These are phyloP conservation scores for Immersiella caudata DNA, from an alignment of 495 filamentous ascomycete genomes.

Conservation along the genomic window DNA sequence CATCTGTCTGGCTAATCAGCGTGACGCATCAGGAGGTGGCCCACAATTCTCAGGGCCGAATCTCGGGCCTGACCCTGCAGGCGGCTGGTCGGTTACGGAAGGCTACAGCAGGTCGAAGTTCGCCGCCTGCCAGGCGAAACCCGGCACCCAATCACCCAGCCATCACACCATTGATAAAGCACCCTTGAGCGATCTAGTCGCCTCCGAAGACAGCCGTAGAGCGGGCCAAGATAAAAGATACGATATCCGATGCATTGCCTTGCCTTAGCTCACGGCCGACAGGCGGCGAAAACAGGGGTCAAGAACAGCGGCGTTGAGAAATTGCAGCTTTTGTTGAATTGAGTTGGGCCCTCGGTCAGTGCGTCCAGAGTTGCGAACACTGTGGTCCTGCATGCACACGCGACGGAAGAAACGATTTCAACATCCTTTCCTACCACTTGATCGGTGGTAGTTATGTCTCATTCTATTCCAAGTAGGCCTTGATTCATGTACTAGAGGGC, in stretches of 20 bases:
- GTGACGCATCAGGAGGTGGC: background rate
- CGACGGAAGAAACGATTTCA: too few species aligned
- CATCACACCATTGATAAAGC: conserved; percentile 17
- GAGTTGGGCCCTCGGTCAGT: conserved; percentile 14
- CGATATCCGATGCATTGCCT: conserved; percentile 16
- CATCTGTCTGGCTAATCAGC: background rate
- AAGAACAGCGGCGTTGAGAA: conserved; percentile 2
- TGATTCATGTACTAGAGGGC: too few species aligned
- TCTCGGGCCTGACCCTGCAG: conserved; percentile 3
- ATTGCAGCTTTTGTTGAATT: conserved; percentile 24
- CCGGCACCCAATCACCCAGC: conserved; percentile 11
- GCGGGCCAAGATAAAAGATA: conserved; percentile 17
- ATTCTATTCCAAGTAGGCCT: too few species aligned
- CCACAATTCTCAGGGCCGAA: background rate
- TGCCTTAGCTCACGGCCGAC: conserved; percentile 3
- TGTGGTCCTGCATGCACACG: too few species aligned
- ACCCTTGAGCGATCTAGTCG: conserved; percentile 10
- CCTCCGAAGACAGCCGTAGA: background rate
- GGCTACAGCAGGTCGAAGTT: conserved; percentile 1
- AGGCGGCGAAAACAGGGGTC: conserved; percentile 21
- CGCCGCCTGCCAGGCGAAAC: conserved; percentile 4
- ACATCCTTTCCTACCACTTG: too few species aligned
- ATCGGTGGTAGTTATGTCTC: too few species aligned
- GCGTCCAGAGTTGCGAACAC: too few species aligned
- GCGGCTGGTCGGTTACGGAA: background rate